Evolutionary conservation across 1,284 basidiomycete species (phyloP), one percentile per base, ranked within the genome.

Genomic region (Leccinum pallidistipes): DNA sequence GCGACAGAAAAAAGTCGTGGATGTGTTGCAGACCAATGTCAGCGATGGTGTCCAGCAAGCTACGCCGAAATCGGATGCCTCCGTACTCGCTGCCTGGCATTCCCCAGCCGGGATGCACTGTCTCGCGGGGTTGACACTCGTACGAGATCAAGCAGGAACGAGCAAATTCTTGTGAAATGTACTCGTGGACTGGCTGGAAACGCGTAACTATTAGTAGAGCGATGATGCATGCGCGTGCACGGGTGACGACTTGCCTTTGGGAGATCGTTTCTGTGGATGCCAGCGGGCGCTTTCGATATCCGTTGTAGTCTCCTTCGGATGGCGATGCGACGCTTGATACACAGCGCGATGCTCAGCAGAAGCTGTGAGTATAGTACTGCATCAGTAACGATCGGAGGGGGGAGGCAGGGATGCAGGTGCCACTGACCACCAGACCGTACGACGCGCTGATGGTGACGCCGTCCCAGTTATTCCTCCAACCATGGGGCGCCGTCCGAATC

Each of bases 91-190:
- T 86, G 18, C 85, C 90, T 84, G 69, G 91, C 66, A 80, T 77
- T 16, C 92, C 92, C 92, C 92, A 95, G 12, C 93, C 93, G 62
- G 88, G 85, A 66, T 92, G 92, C 62, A 79, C 77, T 1, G 83
- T 84, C 52, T 86, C 84, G 66, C 85, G 88, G 11, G 93, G 92
- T 64, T 89, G 82, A 12, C 88, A 88, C 69, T 92, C 86, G 73
- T 91, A 86, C 14, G 88, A 83, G 63, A 94, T 84, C 50, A 94
- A 79, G 66, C 91, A 91, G 27, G 89, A 82, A 18, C 93, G 85
- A 5, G 86, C 83, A 72, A 91, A 93, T 70, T 95, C 93, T 65
- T 90, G 87, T 63, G 83, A 80, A 62, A 95, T 85, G 69, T 90
- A 91, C 59, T 84, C 80, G 65, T 88, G 84, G 8, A 94, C 90